phyloP scores from a whole-genome alignment of 1,284 basidiomycete species.

The Rhodotorula sp. region DNA sequence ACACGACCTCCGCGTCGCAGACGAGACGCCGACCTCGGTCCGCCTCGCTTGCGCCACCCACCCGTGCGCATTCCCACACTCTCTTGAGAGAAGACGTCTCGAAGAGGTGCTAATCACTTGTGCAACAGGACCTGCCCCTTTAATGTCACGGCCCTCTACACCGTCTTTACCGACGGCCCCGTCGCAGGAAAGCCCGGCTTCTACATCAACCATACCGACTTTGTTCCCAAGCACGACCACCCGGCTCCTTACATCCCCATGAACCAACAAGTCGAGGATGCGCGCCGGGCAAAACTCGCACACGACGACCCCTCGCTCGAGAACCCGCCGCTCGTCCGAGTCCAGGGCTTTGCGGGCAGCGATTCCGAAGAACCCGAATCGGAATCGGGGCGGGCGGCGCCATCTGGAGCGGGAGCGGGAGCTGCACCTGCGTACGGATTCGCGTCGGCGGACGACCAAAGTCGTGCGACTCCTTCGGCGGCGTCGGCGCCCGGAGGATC shows the following conservation, averaged over 20 bases:
- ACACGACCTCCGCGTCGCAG: not conserved
- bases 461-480: too few species aligned
- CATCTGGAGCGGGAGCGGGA: not conserved
- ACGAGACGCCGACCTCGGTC: not conserved
- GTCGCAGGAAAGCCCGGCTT: constrained; percentile 7
- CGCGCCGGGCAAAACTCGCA: not conserved
- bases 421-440: not conserved
- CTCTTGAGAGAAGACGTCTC: too few species aligned
- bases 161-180: not conserved
- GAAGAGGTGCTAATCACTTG: too few species aligned
- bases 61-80: not conserved
- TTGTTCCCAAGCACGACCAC: constrained; percentile 15
- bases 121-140: constrained; percentile 12
- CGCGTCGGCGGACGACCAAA: not conserved
- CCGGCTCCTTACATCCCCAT: constrained; percentile 13
- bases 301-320: constrained; percentile 11
- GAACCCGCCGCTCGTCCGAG: constrained; percentile 14
- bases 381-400: not conserved
- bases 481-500: too few species aligned
- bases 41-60: constrained; percentile 5
- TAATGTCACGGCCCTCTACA: constrained; percentile 2
- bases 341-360: not conserved
- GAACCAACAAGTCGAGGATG: constrained; percentile 16
- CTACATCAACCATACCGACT: not conserved
- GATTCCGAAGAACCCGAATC: not conserved